Evolutionary conservation across 345 rosid genomes (phyloP).

Genomic region (Citrus cavaleriei): DNA sequence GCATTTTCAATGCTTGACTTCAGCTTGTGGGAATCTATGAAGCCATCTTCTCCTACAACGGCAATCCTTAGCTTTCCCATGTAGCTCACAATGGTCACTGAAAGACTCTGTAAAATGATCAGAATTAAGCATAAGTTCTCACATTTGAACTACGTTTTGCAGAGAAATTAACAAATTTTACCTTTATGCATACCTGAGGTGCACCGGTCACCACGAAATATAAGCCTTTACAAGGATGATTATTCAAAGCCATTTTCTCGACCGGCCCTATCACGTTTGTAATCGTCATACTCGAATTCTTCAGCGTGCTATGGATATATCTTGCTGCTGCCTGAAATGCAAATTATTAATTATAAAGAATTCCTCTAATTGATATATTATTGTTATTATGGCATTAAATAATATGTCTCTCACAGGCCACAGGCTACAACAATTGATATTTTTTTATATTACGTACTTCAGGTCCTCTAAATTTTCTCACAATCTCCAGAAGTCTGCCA

Average conservation of each 20-base stretch:
- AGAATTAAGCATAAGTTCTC: not conserved
- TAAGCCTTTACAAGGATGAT: conserved; percentile 33
- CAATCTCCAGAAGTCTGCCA: conserved; percentile 19
- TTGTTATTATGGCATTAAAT: no score
- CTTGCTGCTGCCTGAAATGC: not conserved
- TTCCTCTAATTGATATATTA: no score
- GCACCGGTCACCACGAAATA: conserved; percentile 25
- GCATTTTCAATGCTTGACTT: conserved; percentile 18
- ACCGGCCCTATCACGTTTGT: conserved; percentile 38
- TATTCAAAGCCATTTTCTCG: conserved; percentile 30
- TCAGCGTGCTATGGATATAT: conserved; percentile 17
- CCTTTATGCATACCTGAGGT: conserved; percentile 22
- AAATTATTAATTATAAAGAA: not conserved
- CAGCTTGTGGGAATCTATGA: no score
- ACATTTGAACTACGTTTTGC: no score
- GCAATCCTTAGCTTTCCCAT: no score
- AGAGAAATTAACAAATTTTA: no score
- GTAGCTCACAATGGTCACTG: no score
- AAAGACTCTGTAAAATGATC: not conserved
- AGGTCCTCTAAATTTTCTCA: conserved; percentile 30
- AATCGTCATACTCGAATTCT: conserved; percentile 33
- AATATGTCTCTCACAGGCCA: no score
- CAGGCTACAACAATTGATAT: no score
- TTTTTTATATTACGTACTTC: conserved; percentile 18
- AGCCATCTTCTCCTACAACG: no score